Conservation (phyloP, 805 yeast species). For the Lipomyces starkeyi region DNA sequence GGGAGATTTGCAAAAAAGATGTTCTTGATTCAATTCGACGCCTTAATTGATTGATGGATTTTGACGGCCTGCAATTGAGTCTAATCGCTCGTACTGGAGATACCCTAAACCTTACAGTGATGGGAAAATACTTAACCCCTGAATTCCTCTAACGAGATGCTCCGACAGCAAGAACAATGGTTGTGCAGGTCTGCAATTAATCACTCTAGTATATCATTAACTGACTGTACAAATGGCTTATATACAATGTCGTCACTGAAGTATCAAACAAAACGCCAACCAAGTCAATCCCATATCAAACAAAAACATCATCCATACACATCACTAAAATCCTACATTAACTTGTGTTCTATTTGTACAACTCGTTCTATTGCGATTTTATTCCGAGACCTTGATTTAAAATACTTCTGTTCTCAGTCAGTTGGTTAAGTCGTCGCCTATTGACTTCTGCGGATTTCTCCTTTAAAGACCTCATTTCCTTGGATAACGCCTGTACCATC, state of each 20-base stretch:
- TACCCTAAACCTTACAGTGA: too few relatives aligned
- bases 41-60: too few relatives aligned
- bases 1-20: too few relatives aligned
- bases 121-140: not conserved
- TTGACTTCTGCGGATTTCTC: slow-evolving; percentile 20
- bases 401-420: slow-evolving; percentile 3
- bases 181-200: not conserved
- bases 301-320: not conserved
- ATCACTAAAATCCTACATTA: not conserved
- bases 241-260: not conserved
- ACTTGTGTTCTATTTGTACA: not conserved
- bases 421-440: slow-evolving; percentile 18
- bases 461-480: slow-evolving; percentile 24
- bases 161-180: too few relatives aligned
- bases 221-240: not conserved
- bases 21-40: too few relatives aligned
- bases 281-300: not conserved
- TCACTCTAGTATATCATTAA: not conserved
- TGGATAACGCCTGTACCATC: slow-evolving; percentile 12
- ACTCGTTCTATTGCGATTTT: not conserved
- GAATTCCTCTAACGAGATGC: not conserved
- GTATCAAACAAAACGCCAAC: not conserved
- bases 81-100: too few relatives aligned
- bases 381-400: not conserved
- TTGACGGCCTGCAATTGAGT: too few relatives aligned